Evolutionary conservation across 805 yeast species (phyloP), one percentile per base, ranked within the genome.

Genomic region (Candida nonsorbophila): DNA sequence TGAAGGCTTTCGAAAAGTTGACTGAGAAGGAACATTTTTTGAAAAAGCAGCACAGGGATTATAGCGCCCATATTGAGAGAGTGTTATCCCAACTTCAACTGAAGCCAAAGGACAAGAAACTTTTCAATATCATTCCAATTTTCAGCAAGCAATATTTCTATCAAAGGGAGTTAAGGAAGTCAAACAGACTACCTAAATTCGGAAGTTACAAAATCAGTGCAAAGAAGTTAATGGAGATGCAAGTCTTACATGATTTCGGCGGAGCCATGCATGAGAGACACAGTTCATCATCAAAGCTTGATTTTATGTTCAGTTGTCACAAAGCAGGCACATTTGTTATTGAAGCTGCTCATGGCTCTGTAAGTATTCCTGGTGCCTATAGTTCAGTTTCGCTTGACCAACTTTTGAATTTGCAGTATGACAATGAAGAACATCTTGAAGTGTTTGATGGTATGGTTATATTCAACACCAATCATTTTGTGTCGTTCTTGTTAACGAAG

Each of bases 171-270:
- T 58, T 84, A 42, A 77, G 77, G 45, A 76, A 71, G 56, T 54
- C 67, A 12, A 85, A 86, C 20, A 65, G 80, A 27, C 54, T 80
- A 22, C 85, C 90, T 1, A 73, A 72, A 47, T 84, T 79, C 53
- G 94, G 95, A 3, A 75, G 84, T 2, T 82, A 73, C 61, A 78
- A 78, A 50, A 84, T 84, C 58, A 72, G 85, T 0, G 79, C 85
- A 4, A 79, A 81, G 41, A 79, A 78, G 45, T 67, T 90, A 21
- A 63, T 73, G 46, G 96, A 87, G 34, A 80, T 74, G 38, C 80
- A 83, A 1, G 71, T 87, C 1, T 51, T 88, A 13, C 49, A 70
- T 3, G 79, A 75, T 29, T 62, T 82, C 22, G 69, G 68, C 11
- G 86, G 85, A 0, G 60, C 70, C 14, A 60, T 67, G 29, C 39